These are phyloP conservation scores for Erythrophleum fordii DNA, from an alignment of 306 rosid genomes.

Conservation along the genomic window DNA sequence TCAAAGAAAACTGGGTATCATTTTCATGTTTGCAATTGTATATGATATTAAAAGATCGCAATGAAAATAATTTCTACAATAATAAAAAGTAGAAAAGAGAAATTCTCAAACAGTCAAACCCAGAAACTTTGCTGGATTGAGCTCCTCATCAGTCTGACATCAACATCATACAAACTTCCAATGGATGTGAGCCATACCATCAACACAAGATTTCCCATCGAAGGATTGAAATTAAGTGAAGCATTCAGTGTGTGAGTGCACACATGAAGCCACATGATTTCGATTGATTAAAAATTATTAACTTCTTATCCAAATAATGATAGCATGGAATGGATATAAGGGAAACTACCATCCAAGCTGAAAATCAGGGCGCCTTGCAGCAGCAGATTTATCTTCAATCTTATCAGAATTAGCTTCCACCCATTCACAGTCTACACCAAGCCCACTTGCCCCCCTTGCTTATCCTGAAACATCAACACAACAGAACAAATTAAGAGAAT, in stretches of 20 bases:
- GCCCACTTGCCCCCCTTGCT: slow-evolving; percentile 87
- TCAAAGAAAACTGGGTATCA: slow-evolving; percentile 5
- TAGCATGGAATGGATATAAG: slow-evolving; percentile 1
- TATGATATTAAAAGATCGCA: not conserved
- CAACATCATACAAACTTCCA: slow-evolving; percentile 24
- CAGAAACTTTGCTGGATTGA: slow-evolving; percentile 12
- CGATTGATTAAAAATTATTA: not conserved
- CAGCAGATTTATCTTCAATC: slow-evolving; percentile 76
- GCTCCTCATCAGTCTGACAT: slow-evolving; percentile 3
- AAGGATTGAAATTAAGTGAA: slow-evolving; percentile 16
- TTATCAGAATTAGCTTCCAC: slow-evolving; percentile 81
- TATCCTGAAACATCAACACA: slow-evolving; percentile 54
- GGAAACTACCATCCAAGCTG: slow-evolving; percentile 78
- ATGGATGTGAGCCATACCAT: slow-evolving; percentile 2
- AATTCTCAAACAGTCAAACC: not conserved
- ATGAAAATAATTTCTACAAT: not conserved
- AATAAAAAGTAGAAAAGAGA: slow-evolving; percentile 1
- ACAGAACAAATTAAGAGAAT: slow-evolving; percentile 17
- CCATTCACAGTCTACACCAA: slow-evolving; percentile 86
- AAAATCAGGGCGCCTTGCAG: slow-evolving; percentile 87
- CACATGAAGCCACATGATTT: not conserved
- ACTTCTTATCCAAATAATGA: slow-evolving; percentile 6
- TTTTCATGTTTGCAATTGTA: slow-evolving; percentile 17
- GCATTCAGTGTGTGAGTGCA: not conserved
- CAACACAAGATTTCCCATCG: slow-evolving; percentile 13